Evolutionary conservation across 345 rosid species (phyloP).

Genomic region (Trapa bicornis): DNA sequence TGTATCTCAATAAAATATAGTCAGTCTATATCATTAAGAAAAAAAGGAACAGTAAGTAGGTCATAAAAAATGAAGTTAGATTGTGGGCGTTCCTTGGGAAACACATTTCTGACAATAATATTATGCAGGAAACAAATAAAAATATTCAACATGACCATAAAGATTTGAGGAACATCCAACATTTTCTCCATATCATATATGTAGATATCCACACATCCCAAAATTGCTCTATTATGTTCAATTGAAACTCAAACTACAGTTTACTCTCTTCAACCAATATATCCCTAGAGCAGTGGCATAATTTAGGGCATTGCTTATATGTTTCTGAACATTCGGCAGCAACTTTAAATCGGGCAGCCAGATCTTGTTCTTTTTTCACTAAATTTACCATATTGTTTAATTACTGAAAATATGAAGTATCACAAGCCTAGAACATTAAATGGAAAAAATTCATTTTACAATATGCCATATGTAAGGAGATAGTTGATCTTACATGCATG

Average conservation of each 20-base stretch:
- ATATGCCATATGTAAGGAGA: constrained; percentile 3
- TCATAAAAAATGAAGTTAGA: neutral
- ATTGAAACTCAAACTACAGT: neutral
- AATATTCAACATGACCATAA: neutral
- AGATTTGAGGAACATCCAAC: neutral
- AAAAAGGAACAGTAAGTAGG: neutral
- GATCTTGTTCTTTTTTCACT: neutral
- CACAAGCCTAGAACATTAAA: neutral
- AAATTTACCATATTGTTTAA: neutral
- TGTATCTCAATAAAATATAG: neutral
- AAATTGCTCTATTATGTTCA: neutral
- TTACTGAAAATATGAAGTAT: neutral
- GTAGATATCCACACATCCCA: neutral
- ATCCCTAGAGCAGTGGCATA: neutral
- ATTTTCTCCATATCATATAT: neutral
- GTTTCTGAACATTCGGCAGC: neutral
- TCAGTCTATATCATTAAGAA: neutral
- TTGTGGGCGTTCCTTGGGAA: neutral
- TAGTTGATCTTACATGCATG: constrained; percentile 73
- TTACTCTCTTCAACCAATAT: neutral
- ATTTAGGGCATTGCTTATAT: neutral
- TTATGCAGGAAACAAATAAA: neutral
- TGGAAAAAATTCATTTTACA: neutral
- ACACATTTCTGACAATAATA: neutral
- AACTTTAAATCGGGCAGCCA: neutral